Percentiles rank a stretch among this genome's conserved stretches.
These are phyloP conservation scores for Populus hybrid DNA, from an alignment of 441 rosid genomes.

Conservation along the genomic window DNA sequence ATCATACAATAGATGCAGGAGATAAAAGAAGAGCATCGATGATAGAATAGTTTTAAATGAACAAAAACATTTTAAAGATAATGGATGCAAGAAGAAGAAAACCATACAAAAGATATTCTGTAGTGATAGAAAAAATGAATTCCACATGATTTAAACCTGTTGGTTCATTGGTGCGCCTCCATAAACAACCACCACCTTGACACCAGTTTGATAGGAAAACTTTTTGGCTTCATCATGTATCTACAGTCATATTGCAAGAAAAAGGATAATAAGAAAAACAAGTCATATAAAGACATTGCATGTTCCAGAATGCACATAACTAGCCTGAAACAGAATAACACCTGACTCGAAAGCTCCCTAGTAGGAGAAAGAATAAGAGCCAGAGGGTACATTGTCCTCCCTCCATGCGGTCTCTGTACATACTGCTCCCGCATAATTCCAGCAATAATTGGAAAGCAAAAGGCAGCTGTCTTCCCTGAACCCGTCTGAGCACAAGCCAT, in stretches of 20 bases:
- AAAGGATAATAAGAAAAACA: neutral
- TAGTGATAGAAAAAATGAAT: neutral
- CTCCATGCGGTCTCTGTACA: slow-evolving; percentile 67
- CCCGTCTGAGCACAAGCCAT: slow-evolving; percentile 99
- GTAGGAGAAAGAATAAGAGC: slow-evolving; percentile 88
- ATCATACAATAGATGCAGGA: neutral
- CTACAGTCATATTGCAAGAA: slow-evolving; percentile 33
- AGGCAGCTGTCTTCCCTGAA: slow-evolving; percentile 92
- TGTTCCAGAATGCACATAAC: slow-evolving; percentile 1
- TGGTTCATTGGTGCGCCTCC: slow-evolving; percentile 88
- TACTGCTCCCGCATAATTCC: slow-evolving; percentile 64
- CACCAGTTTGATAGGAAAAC: slow-evolving; percentile 80
- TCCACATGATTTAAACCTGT: slow-evolving; percentile 40
- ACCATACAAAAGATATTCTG: neutral
- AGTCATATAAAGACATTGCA: neutral
- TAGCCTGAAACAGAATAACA: slow-evolving; percentile 26
- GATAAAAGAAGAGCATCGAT: neutral
- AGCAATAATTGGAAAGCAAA: slow-evolving; percentile 84
- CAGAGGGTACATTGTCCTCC: slow-evolving; percentile 66
- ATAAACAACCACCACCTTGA: slow-evolving; percentile 81
- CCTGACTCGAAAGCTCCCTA: slow-evolving; percentile 83
- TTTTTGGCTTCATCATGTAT: slow-evolving; percentile 88
- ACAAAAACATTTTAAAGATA: neutral
- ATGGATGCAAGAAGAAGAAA: neutral
- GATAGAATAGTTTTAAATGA: neutral